Conservation (phyloP, 345 rosid species). For the Streptanthus diversifolius region DNA sequence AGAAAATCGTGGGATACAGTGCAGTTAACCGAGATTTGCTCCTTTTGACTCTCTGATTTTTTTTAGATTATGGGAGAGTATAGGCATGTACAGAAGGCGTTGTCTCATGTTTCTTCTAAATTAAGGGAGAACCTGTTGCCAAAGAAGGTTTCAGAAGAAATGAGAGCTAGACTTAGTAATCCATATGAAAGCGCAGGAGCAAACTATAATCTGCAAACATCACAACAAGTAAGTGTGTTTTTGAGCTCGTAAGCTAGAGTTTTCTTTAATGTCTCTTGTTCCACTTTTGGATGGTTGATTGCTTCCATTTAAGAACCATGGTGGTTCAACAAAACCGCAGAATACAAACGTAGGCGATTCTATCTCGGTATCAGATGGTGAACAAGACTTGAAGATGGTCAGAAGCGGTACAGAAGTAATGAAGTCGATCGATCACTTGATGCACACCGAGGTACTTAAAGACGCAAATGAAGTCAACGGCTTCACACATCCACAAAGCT, state of each 20-base stretch:
- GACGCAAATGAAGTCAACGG: conserved; percentile 28
- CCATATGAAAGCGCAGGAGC: conserved; percentile 28
- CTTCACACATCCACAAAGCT: conserved; percentile 17
- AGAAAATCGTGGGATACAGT: neutral
- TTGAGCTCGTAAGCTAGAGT: neutral
- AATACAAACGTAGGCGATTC: conserved; percentile 22
- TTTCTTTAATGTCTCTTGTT: conserved; percentile 7
- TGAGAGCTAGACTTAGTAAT: conserved; percentile 20
- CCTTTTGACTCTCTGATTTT: neutral
- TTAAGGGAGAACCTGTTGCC: conserved; percentile 36
- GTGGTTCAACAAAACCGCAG: conserved; percentile 29
- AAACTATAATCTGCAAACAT: conserved; percentile 16
- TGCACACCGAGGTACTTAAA: conserved; percentile 34
- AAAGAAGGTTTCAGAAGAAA: conserved; percentile 36
- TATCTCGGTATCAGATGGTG: conserved; percentile 10
- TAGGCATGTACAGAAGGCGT: conserved; percentile 26
- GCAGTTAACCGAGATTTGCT: neutral
- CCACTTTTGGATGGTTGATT: neutral
- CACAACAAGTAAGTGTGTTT: conserved; percentile 37
- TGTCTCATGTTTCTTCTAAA: conserved; percentile 18
- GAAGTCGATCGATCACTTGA: conserved; percentile 34
- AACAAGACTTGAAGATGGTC: conserved; percentile 19
- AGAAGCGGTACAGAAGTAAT: conserved; percentile 35
- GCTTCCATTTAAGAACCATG: conserved; percentile 13
- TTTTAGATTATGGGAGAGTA: conserved; percentile 29